These are phyloP conservation scores for Microglena sp. DNA, from an alignment of 139 green algal species.

Conservation along the genomic window DNA sequence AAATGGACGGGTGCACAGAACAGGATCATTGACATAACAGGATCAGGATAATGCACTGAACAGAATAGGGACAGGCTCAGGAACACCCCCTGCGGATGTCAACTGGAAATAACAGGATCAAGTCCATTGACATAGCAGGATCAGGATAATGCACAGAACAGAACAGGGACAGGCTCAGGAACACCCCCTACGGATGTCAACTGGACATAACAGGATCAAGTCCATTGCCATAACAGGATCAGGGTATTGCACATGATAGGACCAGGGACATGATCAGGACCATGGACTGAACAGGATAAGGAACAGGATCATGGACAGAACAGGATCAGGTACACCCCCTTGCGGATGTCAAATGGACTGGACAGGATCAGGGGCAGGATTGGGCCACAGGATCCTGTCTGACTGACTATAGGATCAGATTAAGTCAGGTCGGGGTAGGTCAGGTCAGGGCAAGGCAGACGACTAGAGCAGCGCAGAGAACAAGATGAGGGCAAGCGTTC, in stretches of 20 bases:
- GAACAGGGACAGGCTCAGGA: too few species aligned
- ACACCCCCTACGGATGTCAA: slow-evolving; percentile 32
- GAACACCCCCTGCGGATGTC: too few species aligned
- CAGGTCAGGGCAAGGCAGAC: too few species aligned
- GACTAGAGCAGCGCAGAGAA: too few species aligned
- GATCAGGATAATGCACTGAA: background rate
- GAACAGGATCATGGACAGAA: background rate
- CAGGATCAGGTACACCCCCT: too few species aligned
- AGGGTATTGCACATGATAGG: background rate
- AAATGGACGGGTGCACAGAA: background rate
- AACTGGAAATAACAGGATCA: background rate
- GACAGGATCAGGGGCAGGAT: background rate
- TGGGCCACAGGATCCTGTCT: too few species aligned
- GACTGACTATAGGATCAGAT: too few species aligned
- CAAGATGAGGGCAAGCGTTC: too few species aligned
- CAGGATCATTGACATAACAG: background rate
- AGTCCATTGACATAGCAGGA: background rate
- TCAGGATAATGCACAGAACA: too few species aligned
- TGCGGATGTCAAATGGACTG: background rate
- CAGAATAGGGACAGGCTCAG: too few species aligned
- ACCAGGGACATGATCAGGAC: background rate
- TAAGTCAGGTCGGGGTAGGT: too few species aligned
- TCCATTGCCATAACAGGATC: too few species aligned
- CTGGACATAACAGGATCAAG: background rate
- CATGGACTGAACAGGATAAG: background rate